phyloP scores from a whole-genome alignment of 768 basidiomycete species.

The Lactarius hengduanensis region DNA sequence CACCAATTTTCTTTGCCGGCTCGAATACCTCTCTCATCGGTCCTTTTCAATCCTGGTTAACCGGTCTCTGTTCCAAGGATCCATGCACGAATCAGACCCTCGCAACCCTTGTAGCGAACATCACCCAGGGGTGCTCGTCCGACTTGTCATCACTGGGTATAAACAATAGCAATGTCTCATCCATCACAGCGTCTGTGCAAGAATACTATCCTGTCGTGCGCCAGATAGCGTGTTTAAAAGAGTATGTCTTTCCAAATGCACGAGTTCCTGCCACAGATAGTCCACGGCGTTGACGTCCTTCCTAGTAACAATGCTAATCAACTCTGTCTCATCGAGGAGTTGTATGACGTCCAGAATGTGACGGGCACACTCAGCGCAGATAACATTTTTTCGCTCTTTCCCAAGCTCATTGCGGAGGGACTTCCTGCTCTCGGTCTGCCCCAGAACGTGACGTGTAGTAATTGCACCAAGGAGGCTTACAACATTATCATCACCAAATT shows the following conservation, averaged over 20 bases:
- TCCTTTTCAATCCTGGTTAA: slow-evolving; percentile 60
- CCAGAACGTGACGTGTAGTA: slow-evolving; percentile 34
- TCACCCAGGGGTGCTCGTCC: slow-evolving; percentile 50
- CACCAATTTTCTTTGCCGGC: slow-evolving; percentile 40
- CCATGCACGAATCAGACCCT: slow-evolving; percentile 63
- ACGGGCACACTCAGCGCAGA: slow-evolving; percentile 19
- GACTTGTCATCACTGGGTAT: slow-evolving; percentile 38
- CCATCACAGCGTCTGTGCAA: slow-evolving; percentile 45
- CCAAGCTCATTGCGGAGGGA: slow-evolving; percentile 19
- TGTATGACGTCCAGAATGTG: slow-evolving; percentile 50
- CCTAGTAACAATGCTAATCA: slow-evolving; percentile 39
- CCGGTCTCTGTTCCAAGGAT: slow-evolving; percentile 49
- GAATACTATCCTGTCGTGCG: slow-evolving; percentile 55
- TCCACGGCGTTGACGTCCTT: slow-evolving; percentile 8
- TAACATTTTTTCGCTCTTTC: not conserved
- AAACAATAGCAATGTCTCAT: slow-evolving; percentile 22
- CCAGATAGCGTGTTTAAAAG: slow-evolving; percentile 57
- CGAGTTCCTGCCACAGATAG: not conserved
- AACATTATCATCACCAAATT: slow-evolving; percentile 32
- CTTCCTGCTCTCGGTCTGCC: slow-evolving; percentile 28
- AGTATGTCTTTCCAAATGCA: slow-evolving; percentile 46
- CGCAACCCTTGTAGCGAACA: slow-evolving; percentile 49
- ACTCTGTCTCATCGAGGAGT: slow-evolving; percentile 58
- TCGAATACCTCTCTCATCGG: slow-evolving; percentile 43
- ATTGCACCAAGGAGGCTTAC: slow-evolving; percentile 38